phyloP scores from a whole-genome alignment of 2,329 filamentous ascomycete genomes.

The Pleoardoris graminearum region DNA sequence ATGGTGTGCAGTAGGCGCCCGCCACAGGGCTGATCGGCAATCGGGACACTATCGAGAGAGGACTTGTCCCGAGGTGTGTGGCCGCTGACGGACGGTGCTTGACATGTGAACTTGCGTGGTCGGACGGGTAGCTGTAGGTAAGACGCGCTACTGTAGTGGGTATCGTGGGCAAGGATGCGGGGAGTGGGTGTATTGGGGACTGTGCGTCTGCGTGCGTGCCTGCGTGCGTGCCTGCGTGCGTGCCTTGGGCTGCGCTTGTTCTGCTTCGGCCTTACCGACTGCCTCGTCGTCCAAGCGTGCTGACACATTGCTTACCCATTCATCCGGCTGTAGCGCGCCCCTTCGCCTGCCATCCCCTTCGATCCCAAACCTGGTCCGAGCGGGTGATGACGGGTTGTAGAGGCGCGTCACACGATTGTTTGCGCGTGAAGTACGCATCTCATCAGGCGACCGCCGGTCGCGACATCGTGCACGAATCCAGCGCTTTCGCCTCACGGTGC shows the following conservation, averaged over 20 bases:
- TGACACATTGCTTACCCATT: no score
- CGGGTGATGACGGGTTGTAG: slow-evolving; percentile 1
- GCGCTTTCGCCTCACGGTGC: background rate
- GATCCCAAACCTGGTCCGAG: background rate
- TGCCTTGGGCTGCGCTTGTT: background rate
- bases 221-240: background rate
- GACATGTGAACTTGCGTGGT: slow-evolving; percentile 1
- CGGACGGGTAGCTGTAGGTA: background rate
- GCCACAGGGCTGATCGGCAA: slow-evolving; percentile 6
- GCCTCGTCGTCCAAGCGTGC: background rate
- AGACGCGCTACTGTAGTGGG: background rate
- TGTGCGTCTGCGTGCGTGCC: slow-evolving; percentile 2
- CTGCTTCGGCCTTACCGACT: background rate
- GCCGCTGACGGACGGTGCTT: background rate
- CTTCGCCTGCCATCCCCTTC: background rate
- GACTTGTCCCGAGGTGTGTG: slow-evolving; percentile 6
- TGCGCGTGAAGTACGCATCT: background rate
- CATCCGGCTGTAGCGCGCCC: background rate
- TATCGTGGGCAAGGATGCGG: slow-evolving; percentile 1
- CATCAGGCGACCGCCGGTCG: no score
- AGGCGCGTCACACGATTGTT: slow-evolving; percentile 1
- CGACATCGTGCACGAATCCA: background rate
- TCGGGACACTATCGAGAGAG: slow-evolving; percentile 4
- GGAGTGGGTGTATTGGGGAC: slow-evolving; percentile 1
- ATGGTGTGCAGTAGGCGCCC: background rate